phyloP scores from a whole-genome alignment of 805 yeast species.

The Diddensiella transvaalensis region DNA sequence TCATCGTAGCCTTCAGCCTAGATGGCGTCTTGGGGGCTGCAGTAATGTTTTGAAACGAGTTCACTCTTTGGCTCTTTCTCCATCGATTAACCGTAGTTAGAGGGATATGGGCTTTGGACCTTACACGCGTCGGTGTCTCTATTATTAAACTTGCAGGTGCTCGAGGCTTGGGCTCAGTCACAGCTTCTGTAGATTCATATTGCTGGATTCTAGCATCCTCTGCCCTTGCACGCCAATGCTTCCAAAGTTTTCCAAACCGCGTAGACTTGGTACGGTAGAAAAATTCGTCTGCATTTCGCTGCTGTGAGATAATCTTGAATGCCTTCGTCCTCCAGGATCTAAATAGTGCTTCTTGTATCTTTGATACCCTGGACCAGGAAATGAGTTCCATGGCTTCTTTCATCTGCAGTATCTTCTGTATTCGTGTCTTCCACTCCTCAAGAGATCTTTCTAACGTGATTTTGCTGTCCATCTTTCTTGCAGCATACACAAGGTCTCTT shows the following conservation, averaged over 20 bases:
- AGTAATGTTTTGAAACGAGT: not conserved
- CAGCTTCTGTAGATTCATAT: not conserved
- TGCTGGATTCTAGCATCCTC: conserved; percentile 5
- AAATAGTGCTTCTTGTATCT: conserved; percentile 15
- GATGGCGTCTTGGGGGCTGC: not conserved
- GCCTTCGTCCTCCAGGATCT: conserved; percentile 22
- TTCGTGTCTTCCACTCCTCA: not conserved
- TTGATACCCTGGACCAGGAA: conserved; percentile 6
- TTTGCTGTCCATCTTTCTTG: not conserved
- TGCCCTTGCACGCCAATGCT: conserved; percentile 20
- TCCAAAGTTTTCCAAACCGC: conserved; percentile 20
- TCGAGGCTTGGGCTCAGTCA: not conserved
- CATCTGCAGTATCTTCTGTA: not conserved
- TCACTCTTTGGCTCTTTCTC: conserved; percentile 11
- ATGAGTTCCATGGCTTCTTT: conserved; percentile 17
- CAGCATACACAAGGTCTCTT: not conserved
- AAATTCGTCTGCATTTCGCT: conserved; percentile 23
- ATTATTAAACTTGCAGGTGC: not conserved
- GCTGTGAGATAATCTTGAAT: conserved; percentile 17
- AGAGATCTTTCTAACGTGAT: not conserved
- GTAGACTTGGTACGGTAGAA: conserved; percentile 9
- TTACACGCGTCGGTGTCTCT: conserved; percentile 22
- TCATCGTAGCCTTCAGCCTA: not conserved
- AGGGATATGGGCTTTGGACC: conserved; percentile 13
- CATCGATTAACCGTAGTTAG: conserved; percentile 22